A percentile compares a stretch with the other conserved stretches of the same genome.
Conservation (phyloP, 306 rosid genomes). For the Urtica urens region DNA sequence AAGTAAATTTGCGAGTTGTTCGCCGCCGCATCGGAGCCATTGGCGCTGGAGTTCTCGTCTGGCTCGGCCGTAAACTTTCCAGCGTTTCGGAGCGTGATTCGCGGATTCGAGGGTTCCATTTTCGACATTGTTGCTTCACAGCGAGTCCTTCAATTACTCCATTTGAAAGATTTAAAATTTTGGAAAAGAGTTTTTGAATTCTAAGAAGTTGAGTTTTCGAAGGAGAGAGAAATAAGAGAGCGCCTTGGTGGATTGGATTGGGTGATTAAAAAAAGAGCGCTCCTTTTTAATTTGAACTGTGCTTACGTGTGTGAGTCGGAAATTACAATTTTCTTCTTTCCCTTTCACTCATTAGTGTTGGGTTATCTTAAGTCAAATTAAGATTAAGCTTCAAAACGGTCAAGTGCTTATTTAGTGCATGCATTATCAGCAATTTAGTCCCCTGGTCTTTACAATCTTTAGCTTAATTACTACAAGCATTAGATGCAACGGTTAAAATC, state of each 20-base stretch:
- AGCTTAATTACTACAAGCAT: too few species aligned
- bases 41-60: neutral
- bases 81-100: conserved; percentile 4
- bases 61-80: too few species aligned
- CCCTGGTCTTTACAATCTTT: too few species aligned
- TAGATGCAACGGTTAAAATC: too few species aligned
- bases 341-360: too few species aligned
- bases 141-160: too few species aligned
- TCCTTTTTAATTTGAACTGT: neutral
- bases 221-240: neutral
- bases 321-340: too few species aligned
- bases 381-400: too few species aligned
- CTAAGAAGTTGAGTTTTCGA: neutral
- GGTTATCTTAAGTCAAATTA: too few species aligned
- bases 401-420: too few species aligned
- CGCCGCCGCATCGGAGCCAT: conserved; percentile 37
- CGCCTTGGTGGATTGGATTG: neutral
- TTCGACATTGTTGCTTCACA: conserved; percentile 8
- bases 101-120: conserved; percentile 4
- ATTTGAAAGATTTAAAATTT: too few species aligned
- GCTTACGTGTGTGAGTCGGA: neutral
- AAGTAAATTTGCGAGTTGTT: conserved; percentile 22
- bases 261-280: neutral
- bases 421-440: too few species aligned
- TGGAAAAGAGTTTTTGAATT: neutral